Percentiles rank a stretch among this genome's conserved stretches.
phyloP scores from a whole-genome alignment of 2,329 filamentous ascomycete genomes.

The Pestalotiopsis fici region DNA sequence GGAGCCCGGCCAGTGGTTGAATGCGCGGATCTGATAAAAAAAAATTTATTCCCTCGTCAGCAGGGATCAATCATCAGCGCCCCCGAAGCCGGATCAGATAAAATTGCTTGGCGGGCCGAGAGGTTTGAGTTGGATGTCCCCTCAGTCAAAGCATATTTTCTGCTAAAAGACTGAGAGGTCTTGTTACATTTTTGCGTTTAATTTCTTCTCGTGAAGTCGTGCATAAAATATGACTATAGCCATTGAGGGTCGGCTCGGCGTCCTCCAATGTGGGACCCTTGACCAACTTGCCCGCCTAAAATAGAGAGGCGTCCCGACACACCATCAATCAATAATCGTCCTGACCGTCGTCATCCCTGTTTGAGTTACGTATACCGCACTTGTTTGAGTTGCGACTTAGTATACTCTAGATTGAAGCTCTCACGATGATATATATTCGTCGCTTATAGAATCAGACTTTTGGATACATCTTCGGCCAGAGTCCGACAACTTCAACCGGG shows the following conservation, averaged over 20 bases:
- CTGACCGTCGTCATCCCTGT: neutral
- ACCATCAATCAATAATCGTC: neutral
- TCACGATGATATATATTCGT: neutral
- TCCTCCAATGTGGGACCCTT: neutral
- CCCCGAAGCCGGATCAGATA: constrained; percentile 12
- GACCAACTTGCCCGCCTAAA: neutral
- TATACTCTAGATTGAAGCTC: neutral
- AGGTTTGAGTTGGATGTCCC: constrained; percentile 1
- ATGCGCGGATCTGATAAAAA: constrained; percentile 14
- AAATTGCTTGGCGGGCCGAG: constrained; percentile 11
- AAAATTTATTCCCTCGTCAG: constrained; percentile 6
- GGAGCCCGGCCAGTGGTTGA: neutral
- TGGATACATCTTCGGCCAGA: neutral
- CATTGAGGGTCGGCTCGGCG: neutral
- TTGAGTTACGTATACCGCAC: neutral
- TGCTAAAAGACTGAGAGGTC: neutral
- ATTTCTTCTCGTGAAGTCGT: neutral
- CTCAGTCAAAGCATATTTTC: neutral
- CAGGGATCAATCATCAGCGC: neutral
- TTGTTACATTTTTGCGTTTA: neutral
- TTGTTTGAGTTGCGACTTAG: neutral
- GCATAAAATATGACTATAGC: neutral
- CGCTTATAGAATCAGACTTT: neutral
- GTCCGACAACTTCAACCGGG: neutral
- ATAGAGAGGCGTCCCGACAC: neutral